Percentiles rank a stretch among this genome's conserved stretches.
Evolutionary conservation across 352 stramenopile genomes (phyloP).

Genomic region (Globisporangium viniferum): DNA sequence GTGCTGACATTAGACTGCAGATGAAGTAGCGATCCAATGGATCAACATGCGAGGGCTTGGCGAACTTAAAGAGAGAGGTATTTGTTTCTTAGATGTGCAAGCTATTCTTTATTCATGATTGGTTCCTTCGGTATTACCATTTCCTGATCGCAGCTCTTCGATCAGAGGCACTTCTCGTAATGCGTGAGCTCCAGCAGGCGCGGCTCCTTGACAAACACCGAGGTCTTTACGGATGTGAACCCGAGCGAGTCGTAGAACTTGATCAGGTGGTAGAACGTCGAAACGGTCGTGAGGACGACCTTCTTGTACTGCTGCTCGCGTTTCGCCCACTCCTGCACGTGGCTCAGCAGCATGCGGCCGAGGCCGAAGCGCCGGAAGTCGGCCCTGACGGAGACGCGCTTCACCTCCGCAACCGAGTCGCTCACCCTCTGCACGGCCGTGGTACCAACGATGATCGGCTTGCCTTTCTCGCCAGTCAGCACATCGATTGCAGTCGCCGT

Average conservation of each 20-base stretch:
- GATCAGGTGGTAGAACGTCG: background rate
- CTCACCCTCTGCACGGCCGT: background rate
- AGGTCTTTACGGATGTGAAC: slow-evolving; percentile 1
- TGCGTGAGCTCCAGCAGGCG: slow-evolving; percentile 7
- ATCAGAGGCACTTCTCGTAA: slow-evolving; percentile 5
- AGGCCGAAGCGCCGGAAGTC: slow-evolving; percentile 13
- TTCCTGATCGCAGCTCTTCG: background rate
- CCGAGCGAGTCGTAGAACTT: slow-evolving; percentile 13
- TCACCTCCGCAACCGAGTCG: slow-evolving; percentile 1
- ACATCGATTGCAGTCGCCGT: background rate
- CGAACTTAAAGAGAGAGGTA: no score
- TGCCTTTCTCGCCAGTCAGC: background rate
- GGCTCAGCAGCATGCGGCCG: slow-evolving; percentile 1
- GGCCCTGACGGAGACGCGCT: slow-evolving; percentile 3
- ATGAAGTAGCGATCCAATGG: no score
- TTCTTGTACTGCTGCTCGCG: background rate
- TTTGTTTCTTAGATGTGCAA: no score
- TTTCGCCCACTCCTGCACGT: slow-evolving; percentile 2
- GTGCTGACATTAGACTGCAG: no score
- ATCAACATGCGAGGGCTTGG: no score
- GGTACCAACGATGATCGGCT: background rate
- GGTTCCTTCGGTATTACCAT: background rate
- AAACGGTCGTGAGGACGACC: background rate
- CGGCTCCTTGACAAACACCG: slow-evolving; percentile 1
- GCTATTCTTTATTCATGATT: background rate